Conservation (phyloP, 345 rosid species). For the Brassica nigra region DNA sequence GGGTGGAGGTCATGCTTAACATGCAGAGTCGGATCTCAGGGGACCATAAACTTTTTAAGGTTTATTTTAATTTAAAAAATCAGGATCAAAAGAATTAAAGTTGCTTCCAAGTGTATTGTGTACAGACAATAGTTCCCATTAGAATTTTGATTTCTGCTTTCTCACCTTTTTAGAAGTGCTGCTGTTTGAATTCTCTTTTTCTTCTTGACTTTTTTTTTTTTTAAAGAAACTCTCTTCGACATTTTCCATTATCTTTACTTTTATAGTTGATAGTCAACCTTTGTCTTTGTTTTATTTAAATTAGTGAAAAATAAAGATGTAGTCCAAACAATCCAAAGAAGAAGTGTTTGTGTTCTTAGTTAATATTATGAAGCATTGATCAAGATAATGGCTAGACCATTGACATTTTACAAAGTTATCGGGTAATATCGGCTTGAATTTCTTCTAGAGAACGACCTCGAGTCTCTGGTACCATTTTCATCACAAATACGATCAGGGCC, state of each 20-base stretch:
- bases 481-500: conserved; percentile 71
- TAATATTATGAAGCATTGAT: not conserved
- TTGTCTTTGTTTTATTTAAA: not conserved
- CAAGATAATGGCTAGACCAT: not conserved
- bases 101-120: too few relatives aligned
- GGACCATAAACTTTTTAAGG: too few relatives aligned
- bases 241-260: not conserved
- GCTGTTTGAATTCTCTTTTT: not conserved
- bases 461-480: conserved; percentile 74
- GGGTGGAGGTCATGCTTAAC: too few relatives aligned
- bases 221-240: not conserved
- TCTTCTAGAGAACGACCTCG: conserved; percentile 77
- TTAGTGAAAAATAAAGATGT: not conserved
- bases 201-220: not conserved
- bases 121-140: too few relatives aligned
- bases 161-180: not conserved
- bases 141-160: not conserved
- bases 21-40: too few relatives aligned
- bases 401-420: conserved; percentile 10
- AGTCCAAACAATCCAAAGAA: not conserved
- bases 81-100: too few relatives aligned
- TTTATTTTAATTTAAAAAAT: too few relatives aligned
- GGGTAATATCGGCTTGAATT: conserved; percentile 58
- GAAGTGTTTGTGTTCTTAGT: not conserved
- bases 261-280: not conserved